Evolutionary conservation across 2,329 filamentous ascomycete species (phyloP).

Genomic region (Acrodontium crateriforme): DNA sequence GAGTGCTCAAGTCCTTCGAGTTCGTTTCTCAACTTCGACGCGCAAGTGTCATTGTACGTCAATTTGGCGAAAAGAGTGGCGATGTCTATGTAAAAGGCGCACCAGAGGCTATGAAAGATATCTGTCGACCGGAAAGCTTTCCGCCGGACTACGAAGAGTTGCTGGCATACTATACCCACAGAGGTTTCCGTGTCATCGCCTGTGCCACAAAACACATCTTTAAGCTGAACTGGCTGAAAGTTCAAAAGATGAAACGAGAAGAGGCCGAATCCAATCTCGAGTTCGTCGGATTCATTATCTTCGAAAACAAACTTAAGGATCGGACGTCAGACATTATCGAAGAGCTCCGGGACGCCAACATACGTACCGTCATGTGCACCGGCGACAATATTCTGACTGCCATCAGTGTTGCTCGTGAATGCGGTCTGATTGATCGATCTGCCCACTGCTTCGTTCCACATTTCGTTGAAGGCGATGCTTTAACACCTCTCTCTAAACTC

Average conservation of each 20-base stretch:
- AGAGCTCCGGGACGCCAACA: slow-evolving; percentile 69
- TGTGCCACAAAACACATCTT: slow-evolving; percentile 81
- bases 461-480: slow-evolving; percentile 65
- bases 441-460: slow-evolving; percentile 88
- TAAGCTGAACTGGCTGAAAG: slow-evolving; percentile 84
- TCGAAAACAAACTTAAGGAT: slow-evolving; percentile 95
- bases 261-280: slow-evolving; percentile 74
- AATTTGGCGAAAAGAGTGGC: slow-evolving; percentile 71
- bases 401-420: slow-evolving; percentile 88
- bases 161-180: slow-evolving; percentile 80
- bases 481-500: slow-evolving; percentile 59
- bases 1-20: slow-evolving; percentile 82
- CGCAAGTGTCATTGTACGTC: slow-evolving; percentile 82
- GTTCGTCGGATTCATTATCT: slow-evolving; percentile 93
- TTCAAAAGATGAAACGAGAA: slow-evolving; percentile 79
- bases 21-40: slow-evolving; percentile 87
- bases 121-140: slow-evolving; percentile 73
- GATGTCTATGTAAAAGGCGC: slow-evolving; percentile 93
- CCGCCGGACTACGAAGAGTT: slow-evolving; percentile 83
- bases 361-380: slow-evolving; percentile 89
- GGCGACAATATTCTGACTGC: slow-evolving; percentile 96
- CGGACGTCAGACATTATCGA: slow-evolving; percentile 68
- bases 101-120: slow-evolving; percentile 90
- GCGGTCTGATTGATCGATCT: slow-evolving; percentile 62
- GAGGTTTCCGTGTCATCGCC: slow-evolving; percentile 90